Base-by-base conservation (phyloP, 2,329 filamentous ascomycete species). In the Trichoderma atrobrunneum region DNA sequence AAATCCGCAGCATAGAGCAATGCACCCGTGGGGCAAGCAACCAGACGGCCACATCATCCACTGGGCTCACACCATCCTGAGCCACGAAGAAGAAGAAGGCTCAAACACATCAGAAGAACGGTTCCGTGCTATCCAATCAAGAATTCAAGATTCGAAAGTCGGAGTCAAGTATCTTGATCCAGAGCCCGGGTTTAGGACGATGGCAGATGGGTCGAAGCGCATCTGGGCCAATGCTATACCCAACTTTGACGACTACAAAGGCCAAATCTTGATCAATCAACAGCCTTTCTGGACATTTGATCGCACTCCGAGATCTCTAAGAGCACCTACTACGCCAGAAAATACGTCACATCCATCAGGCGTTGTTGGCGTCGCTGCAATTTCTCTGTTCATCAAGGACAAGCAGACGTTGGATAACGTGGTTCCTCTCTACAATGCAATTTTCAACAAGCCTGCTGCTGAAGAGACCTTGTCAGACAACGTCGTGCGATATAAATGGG, bases 251-350 rank as follows among this genome's bases (percentile, higher is more conserved):
- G 26, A 12, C 18, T 48, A 48, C 26, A 60, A 32, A n/a, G 65
- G 65, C 0, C 34, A 36, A 28, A 8, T 68, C 4, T 32, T 26
- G 24, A 48, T 68, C 65, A 68, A 68, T 16, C 65, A 68, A n/a
- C 65, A 68, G 54, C 65, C 65, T 7, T 68, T 68, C 26, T 68
- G 65, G 65, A 68, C 65, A 16, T 60, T 68, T 48, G 65, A 68
- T 56, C 51, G 65, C 3, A 68, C 65, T 6, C 65, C 54, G 7
- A 18, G 65, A 18, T 48, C 34, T 30, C 36, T 68, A 10, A 7
- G 65, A 48, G 65, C 54, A 18, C 65, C 65, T 2, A 14, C 57
- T 16, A 60, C 65, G 7, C 30, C 65, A 7, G 65, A 60, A n/a
- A 68, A 59, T 1, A 24, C 34, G 10, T 60, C 65, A 34, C 65